Conservation (phyloP, 148 eudicot genomes). For the Silene conica region DNA sequence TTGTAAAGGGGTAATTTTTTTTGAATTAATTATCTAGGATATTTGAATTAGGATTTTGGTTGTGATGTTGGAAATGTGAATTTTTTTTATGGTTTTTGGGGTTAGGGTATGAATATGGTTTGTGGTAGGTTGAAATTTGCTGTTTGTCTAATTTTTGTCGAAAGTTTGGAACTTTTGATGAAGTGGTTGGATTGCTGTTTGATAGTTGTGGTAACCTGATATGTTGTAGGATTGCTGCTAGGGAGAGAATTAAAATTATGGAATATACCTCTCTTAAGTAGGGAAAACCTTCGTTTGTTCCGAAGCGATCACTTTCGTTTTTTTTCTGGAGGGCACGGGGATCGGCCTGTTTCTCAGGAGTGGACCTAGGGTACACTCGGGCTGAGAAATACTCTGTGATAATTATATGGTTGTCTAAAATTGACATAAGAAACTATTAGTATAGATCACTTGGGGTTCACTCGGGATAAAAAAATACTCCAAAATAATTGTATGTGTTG, state of each 20-base stretch:
- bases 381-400: too few relatives aligned
- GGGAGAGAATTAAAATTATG: neutral
- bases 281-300: neutral
- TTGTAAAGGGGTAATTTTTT: neutral
- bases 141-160: neutral
- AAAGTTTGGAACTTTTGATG: neutral
- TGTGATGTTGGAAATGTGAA: neutral
- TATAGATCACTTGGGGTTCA: too few relatives aligned
- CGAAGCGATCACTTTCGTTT: too few relatives aligned
- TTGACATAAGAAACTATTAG: too few relatives aligned
- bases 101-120: neutral
- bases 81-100: neutral
- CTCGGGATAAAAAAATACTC: too few relatives aligned
- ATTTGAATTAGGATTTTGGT: conserved; percentile 9
- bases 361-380: too few relatives aligned
- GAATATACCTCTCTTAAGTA: neutral
- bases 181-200: neutral
- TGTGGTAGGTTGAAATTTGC: neutral
- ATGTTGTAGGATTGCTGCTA: neutral
- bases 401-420: too few relatives aligned
- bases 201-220: neutral
- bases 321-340: neutral
- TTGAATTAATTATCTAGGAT: neutral
- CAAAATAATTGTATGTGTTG: too few relatives aligned
- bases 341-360: too few relatives aligned